Evolutionary conservation across 179 eudicot genomes (phyloP), one percentile per base, ranked within the genome.

Genomic region (Carnegiea gigantea): DNA sequence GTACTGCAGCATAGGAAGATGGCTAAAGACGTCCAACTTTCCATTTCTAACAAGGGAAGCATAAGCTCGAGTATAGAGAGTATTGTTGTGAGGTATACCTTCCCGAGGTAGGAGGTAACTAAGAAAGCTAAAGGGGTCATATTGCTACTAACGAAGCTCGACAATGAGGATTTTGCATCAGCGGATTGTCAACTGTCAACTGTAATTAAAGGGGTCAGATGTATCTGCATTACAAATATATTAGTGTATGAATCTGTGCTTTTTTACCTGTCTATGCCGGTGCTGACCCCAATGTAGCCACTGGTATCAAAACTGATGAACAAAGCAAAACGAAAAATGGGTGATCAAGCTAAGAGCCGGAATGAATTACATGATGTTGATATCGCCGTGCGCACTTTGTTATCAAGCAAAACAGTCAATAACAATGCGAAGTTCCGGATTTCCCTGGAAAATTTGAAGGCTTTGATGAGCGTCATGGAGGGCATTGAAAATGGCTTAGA

Each of bases 241-340:
- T 84, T 83, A 1, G 60, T 81, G 10, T 82, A 80, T 17, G 81
- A 84, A 13, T 53, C 85, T 0, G 44, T 87, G 9, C 60, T 85
- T 8, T 51, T 46, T 76, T 85, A 84, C 83, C 46, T 90, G 49
- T 85, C 83, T 18, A 79, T 6, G 17, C 82, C 86, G 9, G 13
- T 77, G 51, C 43, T 24, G 3, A 78, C 77, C 76, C 82, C 83
- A 0, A 84, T 80, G 64, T 3, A 15, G 77, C 48, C 59, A 18
- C 21, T 74, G 38, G 18, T 74, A 2, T 13, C 77, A 2, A 48
- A 74, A 15, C 54, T 48, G 36, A 4, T 74, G 36, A 67, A 40
- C 44, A 40, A 67, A 57, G 59, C 10, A 44, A 73, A 10, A 10
- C n/a, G 53, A 73, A 73, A 21, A 23, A 5, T 2, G 14, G 68